Base-by-base conservation (phyloP, 176 grass and related monocot genomes). In the Oryza glaberrima region DNA sequence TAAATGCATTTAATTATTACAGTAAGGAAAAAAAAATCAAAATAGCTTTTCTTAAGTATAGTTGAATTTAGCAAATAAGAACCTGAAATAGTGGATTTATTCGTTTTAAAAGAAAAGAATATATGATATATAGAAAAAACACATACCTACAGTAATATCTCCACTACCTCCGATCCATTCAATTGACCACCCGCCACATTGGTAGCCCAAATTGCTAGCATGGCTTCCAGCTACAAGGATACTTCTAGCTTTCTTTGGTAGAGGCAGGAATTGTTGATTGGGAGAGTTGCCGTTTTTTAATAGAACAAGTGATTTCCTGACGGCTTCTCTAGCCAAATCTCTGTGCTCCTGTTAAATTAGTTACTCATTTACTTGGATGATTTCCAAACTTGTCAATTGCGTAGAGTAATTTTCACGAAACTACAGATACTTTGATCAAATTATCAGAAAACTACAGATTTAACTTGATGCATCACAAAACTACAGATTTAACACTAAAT, bases 141-240 rank as follows among this genome's bases (percentile, higher is more conserved):
- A 79, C 87, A 15, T 88, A 98, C 95, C 95, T 23, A 73, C 76
- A 77, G 95, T 98, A 81, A 98, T 98, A 82, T 98, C 41, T 77
- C 95, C 93, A 63, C 89, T 98, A 52, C 19, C 87, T 52, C 93
- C 95, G 72, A 90, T 92, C 95, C 95, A 98, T 75, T 98, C 43
- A 86, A 98, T 95, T 60, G 95, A 95, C 95, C 95, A 98, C 19
- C 95, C 95, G 77, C 95, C 95, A 92, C 95, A 98, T 69, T 98
- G 95, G 77, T 98, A 98, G 60, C 95, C 95, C 74, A 98, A 91
- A 84, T 95, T 94, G 74, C 83, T 85, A 32, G 93, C 93, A 88
- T 98, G 95, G 46, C 89, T 93, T 86, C 93, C 95, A 81, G 93
- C 83, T 72, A 98, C 93, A 74, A 98, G 91, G 63, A 98, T 98